Base-by-base conservation (phyloP, 768 basidiomycete genomes). In the Fistulinella prunicolor region DNA sequence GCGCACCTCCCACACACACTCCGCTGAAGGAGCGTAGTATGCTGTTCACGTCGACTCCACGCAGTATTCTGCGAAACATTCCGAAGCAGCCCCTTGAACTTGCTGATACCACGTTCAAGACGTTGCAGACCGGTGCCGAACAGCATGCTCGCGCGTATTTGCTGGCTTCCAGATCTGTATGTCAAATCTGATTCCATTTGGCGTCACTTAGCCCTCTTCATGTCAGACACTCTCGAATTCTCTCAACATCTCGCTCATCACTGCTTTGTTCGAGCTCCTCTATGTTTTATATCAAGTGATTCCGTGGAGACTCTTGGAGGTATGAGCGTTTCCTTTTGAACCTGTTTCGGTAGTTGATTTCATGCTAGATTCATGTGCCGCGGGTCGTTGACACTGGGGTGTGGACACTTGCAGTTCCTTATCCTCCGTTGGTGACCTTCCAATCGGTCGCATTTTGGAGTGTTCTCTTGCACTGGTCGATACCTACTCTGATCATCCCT, bases 401-500 rank as follows among this genome's bases (percentile, higher is more conserved):
- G n/a, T 51, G 55, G 46, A 47, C 59, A 12, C 23, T 66, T 6
- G 19, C 62, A 10, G 39, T 83, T 32, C 63, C 66, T n/a, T 83
- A 82, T 52, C 77, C 82, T 4, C 80, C 80, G 0, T 51, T 69
- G 8, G 49, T 50, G 37, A 70, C 70, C 10, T 74, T 85, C 64
- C 69, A 70, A 42, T 72, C 73, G 9, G 56, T 58, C 14, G 70
- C 72, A 3, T 78, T 83, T 47, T 82, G 79, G 77, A 63, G 68
- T 24, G 74, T 79, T 32, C 63, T 86, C 10, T 51, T 78, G 7
- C 80, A 85, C 56, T 87, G 85, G 85, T 70, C 72, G 23, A 57
- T 85, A 35, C 85, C 85, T 4, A 73, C 83, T 13, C 51, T 87
- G 28, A 44, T 86, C 35, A 55, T 83, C n/a, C 85, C 85, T 13